Percentiles rank a stretch among this genome's conserved stretches.
Evolutionary conservation across 805 yeast species (phyloP).

Genomic region (Pichia thaimueangensis): DNA sequence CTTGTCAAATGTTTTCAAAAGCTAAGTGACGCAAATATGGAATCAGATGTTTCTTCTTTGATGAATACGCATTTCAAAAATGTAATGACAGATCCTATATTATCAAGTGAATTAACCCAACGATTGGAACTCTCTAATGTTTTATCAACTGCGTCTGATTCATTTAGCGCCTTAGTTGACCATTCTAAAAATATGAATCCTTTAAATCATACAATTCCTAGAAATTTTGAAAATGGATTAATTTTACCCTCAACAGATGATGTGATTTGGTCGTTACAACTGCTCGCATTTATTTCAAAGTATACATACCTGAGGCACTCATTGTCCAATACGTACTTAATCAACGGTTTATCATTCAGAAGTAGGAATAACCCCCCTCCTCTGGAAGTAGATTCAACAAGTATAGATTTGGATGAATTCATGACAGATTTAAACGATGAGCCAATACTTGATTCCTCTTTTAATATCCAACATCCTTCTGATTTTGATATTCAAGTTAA

Average conservation of each 20-base stretch:
- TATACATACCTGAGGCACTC: constrained; percentile 72
- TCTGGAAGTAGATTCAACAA: constrained; percentile 23
- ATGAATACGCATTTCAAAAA: constrained; percentile 19
- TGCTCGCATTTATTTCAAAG: constrained; percentile 88
- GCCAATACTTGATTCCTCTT: not conserved
- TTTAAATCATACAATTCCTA: constrained; percentile 32
- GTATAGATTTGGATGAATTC: constrained; percentile 22
- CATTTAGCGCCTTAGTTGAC: constrained; percentile 14
- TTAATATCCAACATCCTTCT: constrained; percentile 3
- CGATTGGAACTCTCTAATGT: constrained; percentile 27
- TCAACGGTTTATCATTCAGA: constrained; percentile 60
- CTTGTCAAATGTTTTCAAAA: constrained; percentile 27
- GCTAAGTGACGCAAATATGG: constrained; percentile 15
- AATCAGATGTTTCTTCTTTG: constrained; percentile 1
- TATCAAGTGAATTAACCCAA: constrained; percentile 22
- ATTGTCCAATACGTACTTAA: constrained; percentile 68
- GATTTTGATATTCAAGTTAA: too few relatives aligned
- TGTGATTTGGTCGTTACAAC: constrained; percentile 86
- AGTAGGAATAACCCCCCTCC: constrained; percentile 31
- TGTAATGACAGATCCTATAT: constrained; percentile 20
- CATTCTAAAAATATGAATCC: not conserved
- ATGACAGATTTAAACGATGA: constrained; percentile 21
- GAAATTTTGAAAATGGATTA: constrained; percentile 57
- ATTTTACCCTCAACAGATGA: constrained; percentile 91
- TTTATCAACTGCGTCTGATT: constrained; percentile 17